Percentiles rank a stretch among this genome's conserved stretches.
These are phyloP conservation scores for Theobroma cacao DNA, from an alignment of 345 rosid species.

Conservation along the genomic window DNA sequence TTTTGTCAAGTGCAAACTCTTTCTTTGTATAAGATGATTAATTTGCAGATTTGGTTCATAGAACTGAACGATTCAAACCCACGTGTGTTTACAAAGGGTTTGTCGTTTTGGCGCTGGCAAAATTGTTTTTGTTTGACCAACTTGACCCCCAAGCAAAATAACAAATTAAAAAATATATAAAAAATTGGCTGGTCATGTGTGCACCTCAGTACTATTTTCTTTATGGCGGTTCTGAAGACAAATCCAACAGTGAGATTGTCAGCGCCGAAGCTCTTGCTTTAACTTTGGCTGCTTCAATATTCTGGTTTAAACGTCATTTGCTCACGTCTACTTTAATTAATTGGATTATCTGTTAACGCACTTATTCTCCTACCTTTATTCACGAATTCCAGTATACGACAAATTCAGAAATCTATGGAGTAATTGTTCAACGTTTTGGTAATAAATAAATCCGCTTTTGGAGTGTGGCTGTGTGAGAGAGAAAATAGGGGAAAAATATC, in stretches of 20 bases:
- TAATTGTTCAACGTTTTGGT: background rate
- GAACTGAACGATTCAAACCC: too few species aligned
- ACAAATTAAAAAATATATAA: background rate
- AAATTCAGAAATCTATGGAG: background rate
- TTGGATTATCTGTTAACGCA: background rate
- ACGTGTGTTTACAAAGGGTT: too few species aligned
- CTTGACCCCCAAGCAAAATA: too few species aligned
- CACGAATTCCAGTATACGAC: background rate
- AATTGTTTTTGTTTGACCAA: too few species aligned
- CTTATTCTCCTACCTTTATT: background rate
- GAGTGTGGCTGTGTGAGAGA: background rate
- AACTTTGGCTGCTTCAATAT: conserved; percentile 3
- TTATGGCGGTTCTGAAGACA: too few species aligned
- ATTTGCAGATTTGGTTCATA: too few species aligned
- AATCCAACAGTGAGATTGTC: background rate
- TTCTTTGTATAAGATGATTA: too few species aligned
- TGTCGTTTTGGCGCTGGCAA: too few species aligned
- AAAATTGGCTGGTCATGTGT: background rate
- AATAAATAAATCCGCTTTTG: background rate
- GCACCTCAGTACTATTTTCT: background rate
- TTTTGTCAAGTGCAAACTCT: too few species aligned
- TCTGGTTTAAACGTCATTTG: background rate
- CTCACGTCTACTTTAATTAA: background rate
- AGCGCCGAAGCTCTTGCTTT: background rate
- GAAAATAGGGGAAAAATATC: background rate